Conservation (phyloP, 2,329 filamentous ascomycete genomes). For the Ramularia endophylla region DNA sequence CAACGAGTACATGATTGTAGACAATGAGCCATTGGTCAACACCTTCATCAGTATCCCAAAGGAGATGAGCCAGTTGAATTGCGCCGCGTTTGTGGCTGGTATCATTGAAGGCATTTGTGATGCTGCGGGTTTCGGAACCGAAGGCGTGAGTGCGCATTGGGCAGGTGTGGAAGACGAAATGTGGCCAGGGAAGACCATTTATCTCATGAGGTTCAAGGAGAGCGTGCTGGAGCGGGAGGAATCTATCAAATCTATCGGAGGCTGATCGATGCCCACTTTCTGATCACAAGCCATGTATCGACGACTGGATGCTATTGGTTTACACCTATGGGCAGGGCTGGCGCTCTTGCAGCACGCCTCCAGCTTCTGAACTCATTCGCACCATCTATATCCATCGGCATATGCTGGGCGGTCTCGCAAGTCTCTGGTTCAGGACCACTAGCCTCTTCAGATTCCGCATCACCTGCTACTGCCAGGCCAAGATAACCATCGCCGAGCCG, state of each 20-base stretch:
- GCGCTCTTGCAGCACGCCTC: conserved; percentile 11
- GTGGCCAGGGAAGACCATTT: conserved; percentile 96
- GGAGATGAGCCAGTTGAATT: conserved; percentile 96
- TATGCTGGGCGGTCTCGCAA: background rate
- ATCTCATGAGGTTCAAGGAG: conserved; percentile 85
- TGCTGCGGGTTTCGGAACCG: conserved; percentile 78
- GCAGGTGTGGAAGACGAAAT: conserved; percentile 51
- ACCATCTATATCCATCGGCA: conserved; percentile 1
- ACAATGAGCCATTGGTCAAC: conserved; percentile 96
- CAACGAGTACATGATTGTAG: conserved; percentile 98
- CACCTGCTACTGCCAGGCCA: background rate
- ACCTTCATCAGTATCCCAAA: conserved; percentile 87
- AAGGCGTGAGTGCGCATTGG: conserved; percentile 80
- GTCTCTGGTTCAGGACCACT: background rate
- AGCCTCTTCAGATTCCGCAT: background rate
- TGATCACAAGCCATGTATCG: background rate
- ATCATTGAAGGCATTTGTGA: conserved; percentile 95
- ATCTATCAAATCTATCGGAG: conserved; percentile 29
- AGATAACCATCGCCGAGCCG: conserved; percentile 6
- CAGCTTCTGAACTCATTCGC: conserved; percentile 8
- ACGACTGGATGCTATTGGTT: conserved; percentile 7
- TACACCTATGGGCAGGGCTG: conserved; percentile 16
- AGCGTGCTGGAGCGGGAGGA: conserved; percentile 89
- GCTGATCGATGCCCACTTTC: conserved; percentile 10
- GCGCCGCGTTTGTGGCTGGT: conserved; percentile 89